phyloP scores from a whole-genome alignment of 2,329 filamentous ascomycete genomes.

The Zymoseptoria crescenta region DNA sequence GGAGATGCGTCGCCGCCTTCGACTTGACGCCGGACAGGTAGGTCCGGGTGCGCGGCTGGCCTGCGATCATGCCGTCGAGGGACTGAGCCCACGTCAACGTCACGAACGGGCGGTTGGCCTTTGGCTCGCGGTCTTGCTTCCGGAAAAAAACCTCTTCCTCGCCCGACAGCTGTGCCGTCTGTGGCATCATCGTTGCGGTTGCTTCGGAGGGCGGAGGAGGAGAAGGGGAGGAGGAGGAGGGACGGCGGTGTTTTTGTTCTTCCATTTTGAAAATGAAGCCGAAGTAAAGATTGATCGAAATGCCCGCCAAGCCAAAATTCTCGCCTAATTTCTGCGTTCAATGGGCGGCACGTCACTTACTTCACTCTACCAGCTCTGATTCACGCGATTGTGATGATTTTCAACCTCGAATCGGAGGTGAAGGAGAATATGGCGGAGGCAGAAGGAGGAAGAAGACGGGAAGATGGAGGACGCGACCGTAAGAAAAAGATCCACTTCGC shows the following conservation, averaged over 20 bases:
- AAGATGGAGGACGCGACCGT: neutral
- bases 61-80: slow-evolving; percentile 71
- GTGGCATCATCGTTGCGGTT: neutral
- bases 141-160: slow-evolving; percentile 32
- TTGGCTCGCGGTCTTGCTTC: neutral
- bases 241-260: neutral
- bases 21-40: slow-evolving; percentile 72
- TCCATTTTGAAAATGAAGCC: neutral
- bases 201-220: neutral
- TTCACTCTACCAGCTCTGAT: neutral
- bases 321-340: neutral
- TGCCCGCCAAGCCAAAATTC: neutral
- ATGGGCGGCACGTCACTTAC: neutral
- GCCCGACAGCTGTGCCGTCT: slow-evolving; percentile 23
- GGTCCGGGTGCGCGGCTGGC: slow-evolving; percentile 73
- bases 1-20: slow-evolving; percentile 88
- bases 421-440: neutral
- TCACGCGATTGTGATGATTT: neutral
- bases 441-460: neutral
- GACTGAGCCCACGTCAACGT: slow-evolving; percentile 89
- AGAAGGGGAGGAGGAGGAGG: neutral
- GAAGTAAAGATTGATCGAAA: neutral
- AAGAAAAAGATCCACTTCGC: neutral
- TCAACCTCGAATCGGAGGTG: neutral
- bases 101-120: slow-evolving; percentile 43